Evolutionary conservation across 75 land plant genomes (phyloP), one percentile per base, ranked within the genome.

Genomic region (Chamaecyparis obtusa): DNA sequence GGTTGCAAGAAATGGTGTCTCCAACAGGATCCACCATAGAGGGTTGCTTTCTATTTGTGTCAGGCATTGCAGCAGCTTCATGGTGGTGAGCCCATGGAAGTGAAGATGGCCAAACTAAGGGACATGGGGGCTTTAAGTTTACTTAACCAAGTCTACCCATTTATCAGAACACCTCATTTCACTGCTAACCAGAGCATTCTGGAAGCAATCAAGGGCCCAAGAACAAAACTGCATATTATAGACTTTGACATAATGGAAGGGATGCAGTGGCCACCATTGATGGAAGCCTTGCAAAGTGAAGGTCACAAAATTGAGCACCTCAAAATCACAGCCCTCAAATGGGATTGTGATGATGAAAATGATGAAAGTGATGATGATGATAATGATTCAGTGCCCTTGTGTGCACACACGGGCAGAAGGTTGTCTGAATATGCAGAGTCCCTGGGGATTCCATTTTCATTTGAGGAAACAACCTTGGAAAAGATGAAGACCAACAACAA

Each of bases 231-330:
- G n/a, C 96, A 93, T 79, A 86, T 94, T 49, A 83, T 94, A 24
- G 96, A 94, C 83, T 94, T 89, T 84, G 96, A 94, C 46, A 91
- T 93, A 87, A 89, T 90, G 91, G 93, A 93, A 51, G 96, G 94
- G 15, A 86, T 91, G n/a, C 93, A 94, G 83, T 94, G 94, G 96
- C 94, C 96, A 1, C 88, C 96, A 24, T 87, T 94, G 41, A 94
- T 94, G 93, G 94, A 94, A 55, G 93, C 96, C 15, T 75, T 94
- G 49, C 91, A 85, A 8, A 85, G 89, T 33, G 84, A 86, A 35
- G 91, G 86, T 3, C 87, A 88, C 14, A 17, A 17, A 37, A 6
- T 78, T 41, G 90, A 89, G 33, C 92, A 92, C 85, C 92, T 94
- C 57, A 85, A 91, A 55, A 91, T 94, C 92, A 94, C 94, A 4